Base-by-base conservation (phyloP, 331 rosid genomes). In the Arachis monticola region DNA sequence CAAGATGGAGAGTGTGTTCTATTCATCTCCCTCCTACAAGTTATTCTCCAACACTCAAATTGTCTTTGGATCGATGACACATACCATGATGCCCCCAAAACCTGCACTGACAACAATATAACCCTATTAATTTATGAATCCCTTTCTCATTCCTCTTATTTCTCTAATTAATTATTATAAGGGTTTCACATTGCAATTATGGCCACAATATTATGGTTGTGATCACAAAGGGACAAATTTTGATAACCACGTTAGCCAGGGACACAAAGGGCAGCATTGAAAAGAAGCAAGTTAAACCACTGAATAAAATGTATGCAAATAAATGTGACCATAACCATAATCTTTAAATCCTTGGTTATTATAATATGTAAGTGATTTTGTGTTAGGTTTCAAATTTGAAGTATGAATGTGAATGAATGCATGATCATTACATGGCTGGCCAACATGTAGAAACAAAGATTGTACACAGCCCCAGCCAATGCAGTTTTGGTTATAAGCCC, bases 71-170 rank as follows among this genome's bases (percentile, higher is more conserved):
- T 86, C 0, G 97, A 90, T 31, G 90, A 14, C 70, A 93, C 83
- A 63, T 94, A 91, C 97, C 97, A 94, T 0, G 92, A 68, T 45
- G 97, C 90, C 70, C 98, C 98, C 30, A 85, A 67, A 67, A 90
- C 84, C 97, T 93, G 96, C 89, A 86, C 89, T 81, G 74, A 84
- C 92, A 57, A 75, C 89, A 73, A 48, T 10, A 48, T 48, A 8
- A 10, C 1, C 6, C 11, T 14, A 51, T 2, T 51, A 51, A 11
- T 51, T 10, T 6, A 51, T 0, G 12, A 51, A 11, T 51, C 3
- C 53, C 2, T 48, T 10, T 48, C 11, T 8, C 53, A 44, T 44
- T 48, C 12, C 14, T 35, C 17, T 51, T 10, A 35, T 35, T 35
- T 35, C 40, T 35, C 40, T 35, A 35, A 35, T 35, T 35, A 35